Evolutionary conservation across 2,329 filamentous ascomycete genomes (phyloP).

Genomic region (Penicillium sp.): DNA sequence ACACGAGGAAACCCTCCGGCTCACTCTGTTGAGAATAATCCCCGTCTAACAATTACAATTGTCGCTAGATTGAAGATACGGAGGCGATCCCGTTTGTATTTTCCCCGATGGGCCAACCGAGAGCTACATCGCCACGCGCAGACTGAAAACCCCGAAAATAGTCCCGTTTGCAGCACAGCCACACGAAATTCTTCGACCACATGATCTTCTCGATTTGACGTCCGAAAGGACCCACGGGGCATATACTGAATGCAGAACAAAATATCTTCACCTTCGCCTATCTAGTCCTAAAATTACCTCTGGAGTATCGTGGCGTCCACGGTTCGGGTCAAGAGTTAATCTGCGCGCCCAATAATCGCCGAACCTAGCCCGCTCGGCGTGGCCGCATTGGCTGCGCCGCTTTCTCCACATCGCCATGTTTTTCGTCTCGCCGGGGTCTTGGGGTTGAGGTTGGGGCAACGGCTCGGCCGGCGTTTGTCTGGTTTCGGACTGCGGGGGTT

Average conservation of each 20-base stretch:
- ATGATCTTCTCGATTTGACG: background rate
- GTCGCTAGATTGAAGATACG: background rate
- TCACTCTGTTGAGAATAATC: background rate
- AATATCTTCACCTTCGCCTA: background rate
- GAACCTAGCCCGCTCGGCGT: background rate
- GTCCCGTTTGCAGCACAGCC: conserved; percentile 4
- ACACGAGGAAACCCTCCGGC: background rate
- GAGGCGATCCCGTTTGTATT: conserved; percentile 4
- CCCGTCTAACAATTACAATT: background rate
- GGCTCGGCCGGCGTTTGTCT: background rate
- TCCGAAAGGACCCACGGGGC: background rate
- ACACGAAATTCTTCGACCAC: background rate
- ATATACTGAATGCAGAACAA: background rate
- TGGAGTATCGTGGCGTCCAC: conserved; percentile 2
- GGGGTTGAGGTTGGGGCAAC: background rate
- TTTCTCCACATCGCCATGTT: conserved; percentile 5
- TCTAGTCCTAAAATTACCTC: background rate
- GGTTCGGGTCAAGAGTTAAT: conserved; percentile 5
- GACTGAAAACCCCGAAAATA: too few species aligned
- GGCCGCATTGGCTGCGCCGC: conserved; percentile 7
- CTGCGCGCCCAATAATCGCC: background rate
- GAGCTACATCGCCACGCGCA: too few species aligned
- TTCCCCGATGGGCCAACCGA: conserved; percentile 15
- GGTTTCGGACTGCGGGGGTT: background rate
- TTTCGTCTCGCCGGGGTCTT: background rate